phyloP scores from a whole-genome alignment of 371 early-diverging fungal species.

The Saksenaea vasiformis region DNA sequence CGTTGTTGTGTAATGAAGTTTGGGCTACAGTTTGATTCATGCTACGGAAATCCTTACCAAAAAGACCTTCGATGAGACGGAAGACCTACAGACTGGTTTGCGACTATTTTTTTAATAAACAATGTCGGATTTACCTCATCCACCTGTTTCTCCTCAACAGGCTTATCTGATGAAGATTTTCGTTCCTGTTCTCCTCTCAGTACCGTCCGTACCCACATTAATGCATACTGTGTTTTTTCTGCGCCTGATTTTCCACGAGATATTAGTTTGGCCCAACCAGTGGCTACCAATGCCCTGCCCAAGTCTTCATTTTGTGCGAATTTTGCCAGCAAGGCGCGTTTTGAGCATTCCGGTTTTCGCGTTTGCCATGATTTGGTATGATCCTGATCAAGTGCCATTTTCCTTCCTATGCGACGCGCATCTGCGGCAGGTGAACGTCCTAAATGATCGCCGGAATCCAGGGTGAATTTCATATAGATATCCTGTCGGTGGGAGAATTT shows the following conservation, averaged over 20 bases:
- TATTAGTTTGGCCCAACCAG: conserved; percentile 33
- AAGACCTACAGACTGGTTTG: conserved; percentile 11
- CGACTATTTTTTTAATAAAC: not conserved
- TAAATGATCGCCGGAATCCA: conserved; percentile 21
- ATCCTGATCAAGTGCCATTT: conserved; percentile 12
- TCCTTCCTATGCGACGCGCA: conserved; percentile 3
- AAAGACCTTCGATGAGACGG: conserved; percentile 23
- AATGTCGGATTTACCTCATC: conserved; percentile 11
- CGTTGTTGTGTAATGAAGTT: not conserved
- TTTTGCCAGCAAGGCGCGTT: conserved; percentile 31
- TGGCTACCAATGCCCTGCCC: conserved; percentile 27
- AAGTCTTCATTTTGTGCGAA: conserved; percentile 36
- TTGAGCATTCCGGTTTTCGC: conserved; percentile 13
- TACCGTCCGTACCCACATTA: conserved; percentile 34
- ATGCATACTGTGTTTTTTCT: conserved; percentile 11
- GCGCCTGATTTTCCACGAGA: conserved; percentile 4
- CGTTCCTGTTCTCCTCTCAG: conserved; percentile 21
- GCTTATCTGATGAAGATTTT: conserved; percentile 6
- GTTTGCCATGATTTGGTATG: conserved; percentile 17
- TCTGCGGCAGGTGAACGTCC: conserved; percentile 17
- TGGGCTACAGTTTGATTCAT: not conserved
- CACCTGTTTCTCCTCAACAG: conserved; percentile 13
- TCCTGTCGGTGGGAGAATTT: conserved; percentile 17
- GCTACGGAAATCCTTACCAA: conserved; percentile 27
- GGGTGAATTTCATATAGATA: conserved; percentile 14